Conservation (phyloP, 2,329 filamentous ascomycete genomes). For the Rutstroemia sp. region DNA sequence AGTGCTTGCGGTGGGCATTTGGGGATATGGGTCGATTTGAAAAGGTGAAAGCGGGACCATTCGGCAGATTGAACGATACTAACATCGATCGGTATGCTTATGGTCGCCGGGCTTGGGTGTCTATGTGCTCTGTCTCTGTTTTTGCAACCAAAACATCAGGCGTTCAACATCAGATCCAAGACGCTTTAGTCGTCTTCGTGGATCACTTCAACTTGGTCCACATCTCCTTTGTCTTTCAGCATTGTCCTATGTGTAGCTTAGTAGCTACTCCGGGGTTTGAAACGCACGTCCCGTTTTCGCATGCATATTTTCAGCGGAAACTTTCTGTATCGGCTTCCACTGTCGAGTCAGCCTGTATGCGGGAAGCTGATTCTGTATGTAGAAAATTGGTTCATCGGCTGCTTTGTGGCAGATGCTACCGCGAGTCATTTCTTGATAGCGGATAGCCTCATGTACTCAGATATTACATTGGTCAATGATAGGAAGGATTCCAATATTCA, state of each 20-base stretch:
- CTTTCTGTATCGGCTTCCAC: background rate
- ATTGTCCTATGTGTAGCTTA: constrained; percentile 3
- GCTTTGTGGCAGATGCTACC: constrained; percentile 6
- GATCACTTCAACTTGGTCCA: constrained; percentile 61
- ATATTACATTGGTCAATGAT: constrained; percentile 4
- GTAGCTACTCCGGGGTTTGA: constrained; percentile 8
- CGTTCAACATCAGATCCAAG: constrained; percentile 72
- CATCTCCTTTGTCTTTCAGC: constrained; percentile 31
- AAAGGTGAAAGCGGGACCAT: constrained; percentile 32
- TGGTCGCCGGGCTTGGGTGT: constrained; percentile 51
- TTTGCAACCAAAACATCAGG: constrained; percentile 79
- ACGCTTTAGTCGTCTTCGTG: constrained; percentile 50
- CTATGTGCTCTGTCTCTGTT: constrained; percentile 65
- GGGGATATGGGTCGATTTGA: constrained; percentile 24
- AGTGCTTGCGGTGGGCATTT: constrained; percentile 7
- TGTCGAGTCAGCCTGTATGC: background rate
- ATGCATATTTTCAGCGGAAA: constrained; percentile 1
- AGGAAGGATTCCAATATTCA: background rate
- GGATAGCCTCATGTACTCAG: constrained; percentile 4
- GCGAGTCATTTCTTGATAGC: constrained; percentile 7
- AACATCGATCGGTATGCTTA: constrained; percentile 57
- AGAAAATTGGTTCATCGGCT: constrained; percentile 1
- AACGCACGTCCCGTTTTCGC: background rate
- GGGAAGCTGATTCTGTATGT: background rate
- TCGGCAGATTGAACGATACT: constrained; percentile 51